Evolutionary conservation across 768 basidiomycete genomes (phyloP).

Genomic region (Strobilomyces confusus): DNA sequence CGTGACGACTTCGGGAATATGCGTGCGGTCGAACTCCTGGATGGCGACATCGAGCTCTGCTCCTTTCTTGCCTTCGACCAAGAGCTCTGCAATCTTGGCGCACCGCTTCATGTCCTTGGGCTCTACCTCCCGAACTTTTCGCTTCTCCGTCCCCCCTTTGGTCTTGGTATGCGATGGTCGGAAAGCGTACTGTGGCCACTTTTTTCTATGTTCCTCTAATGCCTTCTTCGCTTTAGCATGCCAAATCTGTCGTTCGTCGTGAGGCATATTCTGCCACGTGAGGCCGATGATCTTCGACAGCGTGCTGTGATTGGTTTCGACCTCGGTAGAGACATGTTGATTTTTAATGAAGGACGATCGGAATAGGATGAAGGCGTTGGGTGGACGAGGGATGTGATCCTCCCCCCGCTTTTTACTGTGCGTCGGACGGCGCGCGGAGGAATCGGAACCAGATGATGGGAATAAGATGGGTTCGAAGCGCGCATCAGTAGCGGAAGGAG

Average conservation of each 20-base stretch:
- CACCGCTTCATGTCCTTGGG: conserved; percentile 55
- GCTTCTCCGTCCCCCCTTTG: conserved; percentile 32
- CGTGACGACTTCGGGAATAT: conserved; percentile 59
- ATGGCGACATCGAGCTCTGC: conserved; percentile 57
- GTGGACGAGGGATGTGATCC: conserved; percentile 77
- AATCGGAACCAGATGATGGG: conserved; percentile 41
- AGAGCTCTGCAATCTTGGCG: conserved; percentile 62
- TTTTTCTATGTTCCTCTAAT: conserved; percentile 66
- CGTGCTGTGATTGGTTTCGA: conserved; percentile 81
- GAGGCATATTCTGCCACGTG: conserved; percentile 75
- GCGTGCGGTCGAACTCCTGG: conserved; percentile 51
- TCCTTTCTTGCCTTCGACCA: conserved; percentile 66
- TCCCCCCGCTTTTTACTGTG: conserved; percentile 70
- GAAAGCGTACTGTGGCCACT: conserved; percentile 73
- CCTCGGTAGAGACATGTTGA: conserved; percentile 69
- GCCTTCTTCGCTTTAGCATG: conserved; percentile 70
- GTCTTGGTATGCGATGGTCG: conserved; percentile 48
- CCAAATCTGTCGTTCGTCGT: conserved; percentile 76
- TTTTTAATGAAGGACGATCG: conserved; percentile 78
- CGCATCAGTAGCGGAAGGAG: conserved; percentile 35
- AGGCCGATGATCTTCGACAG: conserved; percentile 82
- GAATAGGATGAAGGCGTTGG: conserved; percentile 86
- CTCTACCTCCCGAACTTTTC: conserved; percentile 37
- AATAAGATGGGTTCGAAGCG: conserved; percentile 52
- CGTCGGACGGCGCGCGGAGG: conserved; percentile 39